Conservation (phyloP, 2,329 filamentous ascomycete genomes). For the Aspergillus ochraceus region DNA sequence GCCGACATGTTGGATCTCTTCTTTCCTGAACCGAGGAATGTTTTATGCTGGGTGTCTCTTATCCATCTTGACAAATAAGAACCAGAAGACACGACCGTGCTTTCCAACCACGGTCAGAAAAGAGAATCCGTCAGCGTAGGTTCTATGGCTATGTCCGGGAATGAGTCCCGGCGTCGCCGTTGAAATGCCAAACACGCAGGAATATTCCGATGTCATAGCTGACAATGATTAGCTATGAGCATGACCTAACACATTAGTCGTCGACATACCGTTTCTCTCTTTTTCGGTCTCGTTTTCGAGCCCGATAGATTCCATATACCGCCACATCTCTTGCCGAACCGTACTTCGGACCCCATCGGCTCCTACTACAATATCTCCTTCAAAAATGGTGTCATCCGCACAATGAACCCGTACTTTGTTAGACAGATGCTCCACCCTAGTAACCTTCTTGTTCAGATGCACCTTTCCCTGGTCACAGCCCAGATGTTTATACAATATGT, state of each 20-base stretch:
- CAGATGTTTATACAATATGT: slow-evolving; percentile 5
- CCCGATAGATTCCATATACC: neutral
- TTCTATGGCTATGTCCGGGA: slow-evolving; percentile 1
- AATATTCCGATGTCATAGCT: slow-evolving; percentile 14
- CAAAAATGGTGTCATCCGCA: neutral
- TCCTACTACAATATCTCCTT: slow-evolving; percentile 3
- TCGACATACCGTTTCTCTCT: neutral
- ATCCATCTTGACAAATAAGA: slow-evolving; percentile 10
- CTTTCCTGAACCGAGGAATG: slow-evolving; percentile 3
- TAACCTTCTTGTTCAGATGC: neutral
- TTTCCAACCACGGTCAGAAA: slow-evolving; percentile 8
- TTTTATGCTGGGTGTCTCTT: neutral
- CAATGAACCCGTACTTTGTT: neutral
- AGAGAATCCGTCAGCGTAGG: slow-evolving; percentile 3
- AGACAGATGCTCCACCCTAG: neutral
- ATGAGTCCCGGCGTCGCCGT: slow-evolving; percentile 4
- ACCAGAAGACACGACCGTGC: slow-evolving; percentile 10
- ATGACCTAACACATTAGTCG: neutral
- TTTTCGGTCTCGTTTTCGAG: neutral
- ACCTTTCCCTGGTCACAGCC: neutral
- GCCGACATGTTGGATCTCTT: neutral
- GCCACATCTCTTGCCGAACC: slow-evolving; percentile 7
- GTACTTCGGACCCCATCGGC: slow-evolving; percentile 10
- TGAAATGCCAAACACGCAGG: slow-evolving; percentile 16
- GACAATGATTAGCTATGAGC: neutral